These are phyloP conservation scores for Bipolaris oryzae DNA, from an alignment of 2,329 filamentous ascomycete species.

Conservation along the genomic window DNA sequence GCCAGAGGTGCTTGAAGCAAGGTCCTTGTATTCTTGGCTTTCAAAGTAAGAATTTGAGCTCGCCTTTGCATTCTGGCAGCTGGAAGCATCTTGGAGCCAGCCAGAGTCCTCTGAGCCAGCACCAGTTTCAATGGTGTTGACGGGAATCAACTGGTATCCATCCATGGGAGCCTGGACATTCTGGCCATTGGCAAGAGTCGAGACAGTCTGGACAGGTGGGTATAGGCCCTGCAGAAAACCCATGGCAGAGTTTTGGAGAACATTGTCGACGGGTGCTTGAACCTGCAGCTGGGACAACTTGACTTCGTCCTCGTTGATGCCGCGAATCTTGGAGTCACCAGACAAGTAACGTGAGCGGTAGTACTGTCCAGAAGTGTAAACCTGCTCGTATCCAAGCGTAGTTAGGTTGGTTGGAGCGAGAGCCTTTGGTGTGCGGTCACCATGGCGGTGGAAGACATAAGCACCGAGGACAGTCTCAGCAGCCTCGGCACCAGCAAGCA, in stretches of 20 bases:
- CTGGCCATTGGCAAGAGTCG: constrained; percentile 74
- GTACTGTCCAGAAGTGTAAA: constrained; percentile 73
- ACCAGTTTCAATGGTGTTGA: constrained; percentile 66
- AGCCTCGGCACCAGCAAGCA: constrained; percentile 37
- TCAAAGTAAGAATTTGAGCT: constrained; percentile 66
- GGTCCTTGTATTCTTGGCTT: constrained; percentile 56
- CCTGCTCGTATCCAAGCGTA: constrained; percentile 76
- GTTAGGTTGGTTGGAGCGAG: constrained; percentile 75
- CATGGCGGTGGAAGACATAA: constrained; percentile 89
- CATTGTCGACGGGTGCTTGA: constrained; percentile 73
- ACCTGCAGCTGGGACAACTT: constrained; percentile 73
- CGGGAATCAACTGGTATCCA: constrained; percentile 84
- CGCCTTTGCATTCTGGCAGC: constrained; percentile 60
- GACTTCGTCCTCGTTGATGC: constrained; percentile 70
- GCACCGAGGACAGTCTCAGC: constrained; percentile 77
- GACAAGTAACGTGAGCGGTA: constrained; percentile 79
- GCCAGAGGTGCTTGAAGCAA: constrained; percentile 56
- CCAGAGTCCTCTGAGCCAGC: constrained; percentile 63
- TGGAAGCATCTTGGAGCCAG: constrained; percentile 65
- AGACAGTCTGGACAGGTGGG: constrained; percentile 66
- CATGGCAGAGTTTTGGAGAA: constrained; percentile 79
- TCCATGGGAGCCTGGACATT: constrained; percentile 70
- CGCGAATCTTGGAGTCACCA: constrained; percentile 66
- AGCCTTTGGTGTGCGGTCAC: constrained; percentile 82
- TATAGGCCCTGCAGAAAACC: constrained; percentile 88